Percentiles rank a stretch among this genome's conserved stretches.
phyloP scores from a whole-genome alignment of 441 rosid species.

The Gossypium davidsonii region DNA sequence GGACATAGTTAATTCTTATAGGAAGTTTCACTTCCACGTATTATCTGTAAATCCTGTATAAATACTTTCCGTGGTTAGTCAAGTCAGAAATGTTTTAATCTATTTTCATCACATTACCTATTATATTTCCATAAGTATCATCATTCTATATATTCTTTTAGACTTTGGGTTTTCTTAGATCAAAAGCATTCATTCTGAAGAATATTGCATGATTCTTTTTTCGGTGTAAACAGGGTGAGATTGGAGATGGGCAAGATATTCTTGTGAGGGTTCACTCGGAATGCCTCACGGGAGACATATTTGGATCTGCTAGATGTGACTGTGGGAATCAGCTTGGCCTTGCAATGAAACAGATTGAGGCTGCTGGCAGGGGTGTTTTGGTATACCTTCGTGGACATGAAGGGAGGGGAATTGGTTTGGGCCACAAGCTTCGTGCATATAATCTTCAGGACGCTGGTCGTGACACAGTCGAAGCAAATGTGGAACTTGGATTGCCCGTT shows the following conservation, averaged over 20 bases:
- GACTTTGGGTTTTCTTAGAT: not conserved
- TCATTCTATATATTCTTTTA: not conserved
- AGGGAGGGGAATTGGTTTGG: constrained; percentile 89
- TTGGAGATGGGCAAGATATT: constrained; percentile 78
- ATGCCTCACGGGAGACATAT: constrained; percentile 89
- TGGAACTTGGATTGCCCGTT: constrained; percentile 72
- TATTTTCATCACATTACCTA: not conserved
- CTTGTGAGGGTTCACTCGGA: constrained; percentile 88
- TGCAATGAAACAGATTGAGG: constrained; percentile 82
- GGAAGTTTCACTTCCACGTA: not conserved
- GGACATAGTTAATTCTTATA: constrained; percentile 4
- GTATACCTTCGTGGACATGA: constrained; percentile 89
- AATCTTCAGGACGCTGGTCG: constrained; percentile 88
- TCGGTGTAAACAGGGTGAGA: constrained; percentile 51
- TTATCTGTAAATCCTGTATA: not conserved
- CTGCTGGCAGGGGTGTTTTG: constrained; percentile 68
- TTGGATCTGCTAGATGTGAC: constrained; percentile 81
- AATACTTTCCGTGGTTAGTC: not conserved
- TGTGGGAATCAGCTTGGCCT: constrained; percentile 81
- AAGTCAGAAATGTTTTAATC: not conserved
- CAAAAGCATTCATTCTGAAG: not conserved
- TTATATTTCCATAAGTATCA: not conserved
- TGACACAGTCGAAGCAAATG: constrained; percentile 85
- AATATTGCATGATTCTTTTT: not conserved
- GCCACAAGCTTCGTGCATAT: constrained; percentile 88